phyloP scores from a whole-genome alignment of 2,329 filamentous ascomycete species.

The Aspergillus nomiae region DNA sequence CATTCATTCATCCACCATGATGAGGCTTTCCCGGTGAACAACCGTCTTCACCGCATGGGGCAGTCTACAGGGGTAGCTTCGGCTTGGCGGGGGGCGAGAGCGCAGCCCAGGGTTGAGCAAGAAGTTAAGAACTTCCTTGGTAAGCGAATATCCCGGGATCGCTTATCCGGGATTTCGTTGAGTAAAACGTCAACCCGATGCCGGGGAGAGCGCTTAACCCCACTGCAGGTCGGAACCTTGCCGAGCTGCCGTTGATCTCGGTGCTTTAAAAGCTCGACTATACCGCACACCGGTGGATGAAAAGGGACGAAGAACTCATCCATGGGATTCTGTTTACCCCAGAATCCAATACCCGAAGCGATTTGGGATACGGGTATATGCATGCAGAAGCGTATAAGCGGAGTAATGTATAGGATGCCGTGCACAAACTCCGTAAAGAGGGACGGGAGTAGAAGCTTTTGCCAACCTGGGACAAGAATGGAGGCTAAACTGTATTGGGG shows the following conservation, averaged over 20 bases:
- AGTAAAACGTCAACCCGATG: background rate
- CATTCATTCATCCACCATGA: background rate
- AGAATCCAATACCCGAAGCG: background rate
- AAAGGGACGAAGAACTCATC: background rate
- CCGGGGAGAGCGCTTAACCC: slow-evolving; percentile 1
- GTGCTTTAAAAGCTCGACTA: background rate
- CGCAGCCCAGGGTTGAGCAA: background rate
- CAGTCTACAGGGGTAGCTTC: background rate
- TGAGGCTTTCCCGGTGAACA: slow-evolving; percentile 1
- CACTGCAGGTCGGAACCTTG: background rate
- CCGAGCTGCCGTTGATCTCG: background rate
- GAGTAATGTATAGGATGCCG: background rate
- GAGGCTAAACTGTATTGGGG: background rate
- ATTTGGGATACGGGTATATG: background rate
- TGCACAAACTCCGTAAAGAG: background rate
- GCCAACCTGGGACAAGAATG: background rate
- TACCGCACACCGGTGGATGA: background rate
- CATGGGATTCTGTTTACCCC: background rate
- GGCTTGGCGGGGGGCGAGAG: background rate
- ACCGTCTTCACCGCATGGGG: background rate
- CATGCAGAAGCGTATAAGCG: background rate
- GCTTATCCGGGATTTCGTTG: background rate
- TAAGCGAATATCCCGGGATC: background rate
- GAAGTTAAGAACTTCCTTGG: background rate
- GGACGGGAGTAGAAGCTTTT: background rate